Percentiles rank a stretch among this genome's conserved stretches.
These are phyloP conservation scores for Aspergillus vadensis DNA, from an alignment of 2,329 filamentous ascomycete genomes.

Conservation along the genomic window DNA sequence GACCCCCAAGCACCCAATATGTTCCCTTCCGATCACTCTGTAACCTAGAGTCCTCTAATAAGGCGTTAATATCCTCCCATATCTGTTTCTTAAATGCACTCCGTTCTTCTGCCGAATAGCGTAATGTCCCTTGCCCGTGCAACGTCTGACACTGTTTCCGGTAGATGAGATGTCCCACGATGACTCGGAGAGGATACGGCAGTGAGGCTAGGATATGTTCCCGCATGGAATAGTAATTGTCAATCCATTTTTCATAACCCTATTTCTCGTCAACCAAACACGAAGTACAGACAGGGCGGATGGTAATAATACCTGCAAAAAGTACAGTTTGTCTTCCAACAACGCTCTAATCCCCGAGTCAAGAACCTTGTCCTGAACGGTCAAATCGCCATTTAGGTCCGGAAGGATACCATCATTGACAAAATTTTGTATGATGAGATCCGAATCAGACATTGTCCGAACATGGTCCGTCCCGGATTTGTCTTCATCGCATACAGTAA, in stretches of 20 bases:
- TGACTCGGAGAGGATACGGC: constrained; percentile 54
- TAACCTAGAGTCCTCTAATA: constrained; percentile 45
- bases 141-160: constrained; percentile 49
- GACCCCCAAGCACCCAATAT: constrained; percentile 61
- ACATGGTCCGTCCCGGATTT: not conserved
- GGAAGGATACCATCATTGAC: constrained; percentile 44
- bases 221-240: constrained; percentile 63
- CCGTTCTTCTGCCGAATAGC: constrained; percentile 56
- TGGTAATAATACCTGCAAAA: constrained; percentile 52
- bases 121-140: constrained; percentile 59
- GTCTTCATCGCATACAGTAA: constrained; percentile 36
- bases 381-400: constrained; percentile 54
- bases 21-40: constrained; percentile 35
- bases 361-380: constrained; percentile 42
- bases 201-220: constrained; percentile 52
- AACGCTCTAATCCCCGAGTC: constrained; percentile 58
- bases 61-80: constrained; percentile 55
- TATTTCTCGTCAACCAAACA: constrained; percentile 20
- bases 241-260: constrained; percentile 58
- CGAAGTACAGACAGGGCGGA: not conserved
- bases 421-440: constrained; percentile 56
- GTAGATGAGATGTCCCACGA: constrained; percentile 56
- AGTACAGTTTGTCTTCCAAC: constrained; percentile 63
- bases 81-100: constrained; percentile 50
- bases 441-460: constrained; percentile 52